A percentile compares a stretch with the other conserved stretches of the same genome.
Evolutionary conservation across 805 yeast genomes (phyloP).

Genomic region (Yarrowia keelungensis): DNA sequence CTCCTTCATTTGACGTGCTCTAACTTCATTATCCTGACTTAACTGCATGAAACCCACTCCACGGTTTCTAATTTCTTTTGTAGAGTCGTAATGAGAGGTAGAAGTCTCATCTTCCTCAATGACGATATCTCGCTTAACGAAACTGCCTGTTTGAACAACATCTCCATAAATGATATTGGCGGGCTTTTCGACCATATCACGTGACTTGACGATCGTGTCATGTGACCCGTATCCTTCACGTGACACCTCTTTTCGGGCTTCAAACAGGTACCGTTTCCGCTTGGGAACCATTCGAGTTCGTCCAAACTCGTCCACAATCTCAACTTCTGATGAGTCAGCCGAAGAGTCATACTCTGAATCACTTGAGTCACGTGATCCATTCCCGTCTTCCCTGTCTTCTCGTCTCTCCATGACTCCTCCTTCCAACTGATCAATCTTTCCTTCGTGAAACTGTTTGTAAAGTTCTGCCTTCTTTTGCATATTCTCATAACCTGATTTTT

Average conservation of each 20-base stretch:
- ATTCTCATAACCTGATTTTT: constrained; percentile 8
- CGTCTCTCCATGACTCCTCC: constrained; percentile 33
- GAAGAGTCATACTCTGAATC: not conserved
- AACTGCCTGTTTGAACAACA: constrained; percentile 14
- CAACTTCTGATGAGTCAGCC: constrained; percentile 1
- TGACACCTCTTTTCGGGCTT: constrained; percentile 2
- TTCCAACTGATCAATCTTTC: constrained; percentile 1
- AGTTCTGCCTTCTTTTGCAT: constrained; percentile 11
- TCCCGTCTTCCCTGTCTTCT: not conserved
- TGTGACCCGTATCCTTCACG: constrained; percentile 8
- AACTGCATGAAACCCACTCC: constrained; percentile 34
- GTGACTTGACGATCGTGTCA: not conserved
- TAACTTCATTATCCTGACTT: constrained; percentile 15
- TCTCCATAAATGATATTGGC: constrained; percentile 4
- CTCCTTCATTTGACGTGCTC: constrained; percentile 15
- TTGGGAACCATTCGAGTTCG: constrained; percentile 17
- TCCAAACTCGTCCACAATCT: constrained; percentile 34
- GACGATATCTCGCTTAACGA: not conserved
- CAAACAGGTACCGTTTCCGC: constrained; percentile 16
- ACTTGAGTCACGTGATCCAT: not conserved
- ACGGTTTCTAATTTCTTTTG: constrained; percentile 10
- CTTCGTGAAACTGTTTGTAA: constrained; percentile 1
- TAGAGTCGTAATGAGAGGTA: constrained; percentile 1
- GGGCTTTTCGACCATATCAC: constrained; percentile 21
- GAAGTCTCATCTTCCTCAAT: not conserved